Conservation (phyloP, 257 asterid species). For the Jaltomata sinuosa region DNA sequence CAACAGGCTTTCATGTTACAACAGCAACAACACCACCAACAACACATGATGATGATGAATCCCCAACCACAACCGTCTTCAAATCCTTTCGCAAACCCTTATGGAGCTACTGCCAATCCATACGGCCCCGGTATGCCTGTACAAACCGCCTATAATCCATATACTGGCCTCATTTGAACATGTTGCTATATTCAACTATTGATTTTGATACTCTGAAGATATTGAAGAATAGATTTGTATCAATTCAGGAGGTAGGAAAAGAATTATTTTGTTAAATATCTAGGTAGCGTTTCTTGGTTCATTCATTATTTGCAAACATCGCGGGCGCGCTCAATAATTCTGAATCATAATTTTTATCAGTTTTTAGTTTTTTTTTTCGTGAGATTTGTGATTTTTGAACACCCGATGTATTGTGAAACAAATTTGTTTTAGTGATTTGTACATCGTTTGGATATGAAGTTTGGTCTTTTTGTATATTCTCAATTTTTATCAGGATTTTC, state of each 20-base stretch:
- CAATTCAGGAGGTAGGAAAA: slow-evolving; percentile 19
- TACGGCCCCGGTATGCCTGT: slow-evolving; percentile 22
- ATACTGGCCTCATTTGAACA: slow-evolving; percentile 27
- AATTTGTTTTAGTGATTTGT: background rate
- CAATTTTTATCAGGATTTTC: background rate
- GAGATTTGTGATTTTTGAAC: slow-evolving; percentile 8
- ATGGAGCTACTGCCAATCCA: slow-evolving; percentile 22
- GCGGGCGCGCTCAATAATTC: slow-evolving; percentile 2
- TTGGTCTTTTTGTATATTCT: background rate
- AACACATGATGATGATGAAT: slow-evolving; percentile 26
- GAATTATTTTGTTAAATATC: slow-evolving; percentile 24
- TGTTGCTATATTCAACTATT: slow-evolving; percentile 5
- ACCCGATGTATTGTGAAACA: slow-evolving; percentile 6
- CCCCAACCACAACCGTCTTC: slow-evolving; percentile 12
- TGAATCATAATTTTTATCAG: background rate
- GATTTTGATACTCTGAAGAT: slow-evolving; percentile 8
- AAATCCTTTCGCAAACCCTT: slow-evolving; percentile 30
- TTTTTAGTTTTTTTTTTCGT: background rate
- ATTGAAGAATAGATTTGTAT: slow-evolving; percentile 18
- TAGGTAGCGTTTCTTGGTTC: slow-evolving; percentile 20
- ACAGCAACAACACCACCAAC: slow-evolving; percentile 34
- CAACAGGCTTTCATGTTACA: slow-evolving; percentile 48
- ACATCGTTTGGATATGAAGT: background rate
- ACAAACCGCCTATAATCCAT: slow-evolving; percentile 23
- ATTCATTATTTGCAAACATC: slow-evolving; percentile 17